Percentiles rank a stretch among this genome's conserved stretches.
phyloP scores from a whole-genome alignment of 2,329 filamentous ascomycete species.

The Chaetomiaceae sp. region DNA sequence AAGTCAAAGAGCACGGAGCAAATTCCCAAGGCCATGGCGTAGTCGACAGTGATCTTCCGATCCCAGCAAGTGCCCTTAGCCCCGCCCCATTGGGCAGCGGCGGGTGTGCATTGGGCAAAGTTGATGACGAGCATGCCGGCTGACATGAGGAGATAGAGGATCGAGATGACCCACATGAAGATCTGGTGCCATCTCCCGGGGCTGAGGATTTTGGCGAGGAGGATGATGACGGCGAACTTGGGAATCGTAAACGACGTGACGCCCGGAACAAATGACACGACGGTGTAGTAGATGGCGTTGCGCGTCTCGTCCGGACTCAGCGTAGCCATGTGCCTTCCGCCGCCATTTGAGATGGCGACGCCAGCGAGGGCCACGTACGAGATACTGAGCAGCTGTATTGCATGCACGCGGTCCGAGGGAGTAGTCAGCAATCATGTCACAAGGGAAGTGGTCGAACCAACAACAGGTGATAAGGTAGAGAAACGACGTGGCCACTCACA shows the following conservation, averaged over 20 bases:
- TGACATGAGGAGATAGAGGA: constrained; percentile 30
- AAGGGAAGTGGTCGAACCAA: too few species aligned
- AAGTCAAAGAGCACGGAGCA: constrained; percentile 36
- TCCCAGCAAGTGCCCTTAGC: constrained; percentile 33
- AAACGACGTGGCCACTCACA: too few species aligned
- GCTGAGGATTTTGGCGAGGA: constrained; percentile 36
- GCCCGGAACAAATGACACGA: constrained; percentile 36
- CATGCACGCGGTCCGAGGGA: too few species aligned
- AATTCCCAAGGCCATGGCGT: constrained; percentile 27
- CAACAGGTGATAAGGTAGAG: too few species aligned
- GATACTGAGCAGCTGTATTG: constrained; percentile 12
- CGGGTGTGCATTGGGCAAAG: constrained; percentile 40
- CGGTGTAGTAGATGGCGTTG: constrained; percentile 33
- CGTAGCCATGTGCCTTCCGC: constrained; percentile 35
- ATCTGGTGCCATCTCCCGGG: constrained; percentile 27
- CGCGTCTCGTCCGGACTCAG: constrained; percentile 30
- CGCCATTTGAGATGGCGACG: constrained; percentile 34
- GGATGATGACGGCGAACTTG: constrained; percentile 38
- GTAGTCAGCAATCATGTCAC: background rate
- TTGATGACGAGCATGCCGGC: constrained; percentile 37
- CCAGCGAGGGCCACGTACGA: constrained; percentile 33
- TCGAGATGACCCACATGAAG: constrained; percentile 36
- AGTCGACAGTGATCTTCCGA: constrained; percentile 34
- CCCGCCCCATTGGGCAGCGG: constrained; percentile 37
- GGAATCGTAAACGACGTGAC: constrained; percentile 38